Evolutionary conservation across 257 asterid species (phyloP), one percentile per base, ranked within the genome.

Genomic region (Solanum gracilifrons): DNA sequence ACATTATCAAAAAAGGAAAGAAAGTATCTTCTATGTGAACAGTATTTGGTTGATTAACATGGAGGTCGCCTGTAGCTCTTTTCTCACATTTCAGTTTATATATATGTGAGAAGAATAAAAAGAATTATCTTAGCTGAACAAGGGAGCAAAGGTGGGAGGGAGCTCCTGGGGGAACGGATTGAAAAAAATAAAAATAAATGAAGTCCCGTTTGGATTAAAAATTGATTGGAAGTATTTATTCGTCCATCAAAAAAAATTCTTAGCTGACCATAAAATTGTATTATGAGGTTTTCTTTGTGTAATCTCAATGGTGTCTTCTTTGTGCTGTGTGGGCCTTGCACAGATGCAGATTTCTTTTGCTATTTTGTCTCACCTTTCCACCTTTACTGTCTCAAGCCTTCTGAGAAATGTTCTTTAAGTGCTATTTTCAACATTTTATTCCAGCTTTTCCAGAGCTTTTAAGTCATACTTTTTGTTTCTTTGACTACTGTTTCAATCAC

Each of bases 21-120:
- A n/a, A 88, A 87, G 86, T n/a, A 69, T 55, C 36, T 86, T 89
- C 43, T 87, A 86, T 71, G 84, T 88, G 86, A 66, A 85, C 29
- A 35, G 23, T 84, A 66, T 85, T 21, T 41, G 41, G 25, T n/a
- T 71, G 62, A 20, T 37, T 13, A 80, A 48, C 84, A 33, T 33
- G 41, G 84, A 71, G 35, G 46, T 73, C 10, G 37, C 66, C 39
- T 31, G 10, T 43, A 43, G 82, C 43, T 71, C 4, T 12, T 31
- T 71, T 31, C 43, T 87, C 48, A 33, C 66, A 29, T 39, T 46
- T 80, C 29, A 80, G 29, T 80, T 80, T 46, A 80, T 48, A 80
- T 48, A 29, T 48, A 9, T 80, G 85, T 46, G 29, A 80, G 66
- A 48, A 48, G 9, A 48, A 48, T 46, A 48, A 16, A 16, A 48